These are phyloP conservation scores for Physaria fendleri DNA, from an alignment of 345 rosid genomes.

Conservation along the genomic window DNA sequence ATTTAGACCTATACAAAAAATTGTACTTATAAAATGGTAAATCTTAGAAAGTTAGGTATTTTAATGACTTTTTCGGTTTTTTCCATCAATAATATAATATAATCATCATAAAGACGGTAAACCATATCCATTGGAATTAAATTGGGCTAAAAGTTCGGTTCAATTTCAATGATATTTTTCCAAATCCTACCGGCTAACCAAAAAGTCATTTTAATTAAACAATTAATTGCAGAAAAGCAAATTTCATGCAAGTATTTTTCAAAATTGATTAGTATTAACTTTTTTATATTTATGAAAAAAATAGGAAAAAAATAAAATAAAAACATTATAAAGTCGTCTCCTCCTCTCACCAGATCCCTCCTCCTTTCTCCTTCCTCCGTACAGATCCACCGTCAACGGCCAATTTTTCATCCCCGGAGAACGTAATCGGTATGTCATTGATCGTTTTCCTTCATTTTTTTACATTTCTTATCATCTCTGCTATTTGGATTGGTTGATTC, in stretches of 20 bases:
- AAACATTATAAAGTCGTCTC: background rate
- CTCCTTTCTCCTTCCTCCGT: background rate
- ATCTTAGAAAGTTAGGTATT: too few species aligned
- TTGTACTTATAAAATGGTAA: too few species aligned
- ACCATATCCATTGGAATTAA: too few species aligned
- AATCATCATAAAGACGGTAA: too few species aligned
- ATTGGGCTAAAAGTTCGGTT: background rate
- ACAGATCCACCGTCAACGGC: conserved; percentile 12
- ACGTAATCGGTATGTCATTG: background rate
- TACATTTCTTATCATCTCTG: background rate
- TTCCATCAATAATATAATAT: too few species aligned
- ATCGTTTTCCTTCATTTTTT: background rate
- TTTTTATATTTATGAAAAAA: background rate
- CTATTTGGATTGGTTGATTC: background rate
- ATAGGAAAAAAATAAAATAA: background rate
- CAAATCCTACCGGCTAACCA: background rate
- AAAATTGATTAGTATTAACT: background rate
- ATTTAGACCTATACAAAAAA: too few species aligned
- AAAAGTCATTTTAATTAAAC: background rate
- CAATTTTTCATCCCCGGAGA: background rate
- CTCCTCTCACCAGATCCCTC: conserved; percentile 19
- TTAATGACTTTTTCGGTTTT: too few species aligned
- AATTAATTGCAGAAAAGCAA: background rate
- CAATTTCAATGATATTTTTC: background rate
- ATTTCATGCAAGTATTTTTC: background rate